A percentile compares a stretch with the other conserved stretches of the same genome.
phyloP scores from a whole-genome alignment of 345 rosid genomes.

The Melaleuca alternifolia region DNA sequence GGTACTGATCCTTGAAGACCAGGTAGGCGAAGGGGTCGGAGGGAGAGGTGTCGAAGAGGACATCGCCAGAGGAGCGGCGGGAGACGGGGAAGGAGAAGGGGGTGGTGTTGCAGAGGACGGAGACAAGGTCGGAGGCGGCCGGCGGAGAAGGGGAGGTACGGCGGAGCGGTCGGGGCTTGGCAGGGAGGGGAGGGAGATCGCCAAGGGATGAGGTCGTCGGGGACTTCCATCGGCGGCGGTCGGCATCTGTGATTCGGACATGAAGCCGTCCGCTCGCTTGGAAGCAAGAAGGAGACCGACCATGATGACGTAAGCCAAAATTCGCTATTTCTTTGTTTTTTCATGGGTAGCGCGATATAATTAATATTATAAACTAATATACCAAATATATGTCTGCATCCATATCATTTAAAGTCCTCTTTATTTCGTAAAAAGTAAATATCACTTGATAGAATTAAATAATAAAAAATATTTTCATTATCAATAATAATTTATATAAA shows the following conservation, averaged over 20 bases:
- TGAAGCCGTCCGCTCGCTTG: slow-evolving; percentile 43
- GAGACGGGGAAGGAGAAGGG: slow-evolving; percentile 56
- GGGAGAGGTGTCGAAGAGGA: slow-evolving; percentile 34
- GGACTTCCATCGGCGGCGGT: slow-evolving; percentile 46
- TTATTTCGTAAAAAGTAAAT: too few species aligned
- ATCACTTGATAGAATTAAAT: too few species aligned
- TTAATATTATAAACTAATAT: too few species aligned
- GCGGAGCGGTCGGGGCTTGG: not conserved
- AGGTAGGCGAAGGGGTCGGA: slow-evolving; percentile 21
- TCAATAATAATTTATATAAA: too few species aligned
- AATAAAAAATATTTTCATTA: too few species aligned
- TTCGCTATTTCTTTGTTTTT: too few species aligned
- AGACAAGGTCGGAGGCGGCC: slow-evolving; percentile 39
- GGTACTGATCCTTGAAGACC: slow-evolving; percentile 65
- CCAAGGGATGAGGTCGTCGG: slow-evolving; percentile 39
- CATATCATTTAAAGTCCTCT: too few species aligned
- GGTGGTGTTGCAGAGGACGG: slow-evolving; percentile 41
- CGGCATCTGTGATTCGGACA: slow-evolving; percentile 39
- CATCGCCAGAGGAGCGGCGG: slow-evolving; percentile 51
- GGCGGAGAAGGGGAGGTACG: not conserved
- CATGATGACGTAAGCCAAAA: not conserved
- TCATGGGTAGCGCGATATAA: too few species aligned
- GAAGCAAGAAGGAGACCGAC: slow-evolving; percentile 19
- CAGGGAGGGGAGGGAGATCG: not conserved
- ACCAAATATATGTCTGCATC: too few species aligned